These are phyloP conservation scores for Solanum virginianum DNA, from an alignment of 257 asterid species.

Conservation along the genomic window DNA sequence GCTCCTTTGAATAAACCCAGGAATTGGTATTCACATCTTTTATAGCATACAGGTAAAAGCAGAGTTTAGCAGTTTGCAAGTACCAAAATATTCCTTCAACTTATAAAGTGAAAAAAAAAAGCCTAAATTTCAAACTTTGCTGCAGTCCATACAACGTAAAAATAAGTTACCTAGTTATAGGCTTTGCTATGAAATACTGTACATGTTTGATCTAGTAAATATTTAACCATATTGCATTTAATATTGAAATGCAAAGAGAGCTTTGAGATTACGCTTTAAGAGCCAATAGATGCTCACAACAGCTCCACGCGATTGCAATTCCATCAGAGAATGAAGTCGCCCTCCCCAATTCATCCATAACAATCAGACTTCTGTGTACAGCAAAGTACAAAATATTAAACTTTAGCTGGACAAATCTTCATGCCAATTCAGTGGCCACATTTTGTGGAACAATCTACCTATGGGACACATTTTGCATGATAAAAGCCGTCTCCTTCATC, in stretches of 20 bases:
- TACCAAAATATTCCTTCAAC: neutral
- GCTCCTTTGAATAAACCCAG: neutral
- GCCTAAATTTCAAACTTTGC: neutral
- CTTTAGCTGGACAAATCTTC: neutral
- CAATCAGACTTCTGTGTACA: slow-evolving; percentile 74
- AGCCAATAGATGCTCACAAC: slow-evolving; percentile 86
- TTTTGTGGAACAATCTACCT: slow-evolving; percentile 28
- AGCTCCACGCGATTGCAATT: slow-evolving; percentile 94
- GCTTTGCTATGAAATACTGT: neutral
- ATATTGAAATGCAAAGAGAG: neutral
- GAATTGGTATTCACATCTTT: neutral
- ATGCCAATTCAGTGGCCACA: neutral
- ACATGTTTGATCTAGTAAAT: neutral
- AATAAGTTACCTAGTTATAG: neutral
- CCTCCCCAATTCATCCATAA: slow-evolving; percentile 96
- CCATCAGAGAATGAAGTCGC: slow-evolving; percentile 98
- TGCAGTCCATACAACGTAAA: neutral
- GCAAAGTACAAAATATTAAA: neutral
- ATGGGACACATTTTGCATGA: slow-evolving; percentile 79
- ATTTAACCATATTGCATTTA: neutral
- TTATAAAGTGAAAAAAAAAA: neutral
- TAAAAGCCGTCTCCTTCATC: slow-evolving; percentile 95
- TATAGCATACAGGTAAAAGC: neutral
- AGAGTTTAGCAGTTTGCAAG: neutral
- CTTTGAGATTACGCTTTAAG: slow-evolving; percentile 52